Evolutionary conservation across 345 rosid genomes (phyloP), one percentile per base, ranked within the genome.

Genomic region (Orychophragmus violaceus): DNA sequence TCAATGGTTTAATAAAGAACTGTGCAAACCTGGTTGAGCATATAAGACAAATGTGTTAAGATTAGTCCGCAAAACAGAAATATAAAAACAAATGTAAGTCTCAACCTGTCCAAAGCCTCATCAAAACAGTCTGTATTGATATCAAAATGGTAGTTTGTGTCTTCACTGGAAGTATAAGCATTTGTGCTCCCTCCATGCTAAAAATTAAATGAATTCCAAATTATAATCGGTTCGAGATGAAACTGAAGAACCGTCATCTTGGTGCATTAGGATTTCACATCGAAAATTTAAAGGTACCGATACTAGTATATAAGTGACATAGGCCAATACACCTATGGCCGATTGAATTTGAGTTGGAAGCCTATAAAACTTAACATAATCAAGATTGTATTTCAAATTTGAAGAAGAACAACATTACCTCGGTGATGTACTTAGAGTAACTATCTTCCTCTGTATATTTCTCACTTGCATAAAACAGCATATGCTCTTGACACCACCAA

Each of bases 401-500:
- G 53, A 28, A 48, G 53, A 48, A 21, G 1, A 19, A 48, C 14
- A 19, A 39, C 0, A 19, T 14, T 82, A 88, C 96, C 95, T 89
- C 90, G 0, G 81, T 8, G 32, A 89, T 84, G 70, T 84, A 91
- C 77, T 84, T 87, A 1, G 81, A 77, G 77, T 86, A 93, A 67
- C 90, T 82, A 75, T 88, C 85, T 84, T 93, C 98, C 76, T 61
- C 65, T 0, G 97, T 97, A 64, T 90, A 93, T 64, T 86, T 93
- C 62, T 86, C 97, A 65, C 98, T 93, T 8, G 98, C 90, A 78
- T 82, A 93, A 71, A 93, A 93, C 51, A 93, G 70, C 98, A 93
- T 93, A 76, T 93, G 98, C 82, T 93, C 97, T 91, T 21, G 27
- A 21, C 53, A 46, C 2, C 7, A 4, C 14, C n/a, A 17, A 44